Percentiles rank a stretch among this genome's conserved stretches.
Evolutionary conservation across 257 asterid genomes (phyloP).

Genomic region (Jasminum sambac): DNA sequence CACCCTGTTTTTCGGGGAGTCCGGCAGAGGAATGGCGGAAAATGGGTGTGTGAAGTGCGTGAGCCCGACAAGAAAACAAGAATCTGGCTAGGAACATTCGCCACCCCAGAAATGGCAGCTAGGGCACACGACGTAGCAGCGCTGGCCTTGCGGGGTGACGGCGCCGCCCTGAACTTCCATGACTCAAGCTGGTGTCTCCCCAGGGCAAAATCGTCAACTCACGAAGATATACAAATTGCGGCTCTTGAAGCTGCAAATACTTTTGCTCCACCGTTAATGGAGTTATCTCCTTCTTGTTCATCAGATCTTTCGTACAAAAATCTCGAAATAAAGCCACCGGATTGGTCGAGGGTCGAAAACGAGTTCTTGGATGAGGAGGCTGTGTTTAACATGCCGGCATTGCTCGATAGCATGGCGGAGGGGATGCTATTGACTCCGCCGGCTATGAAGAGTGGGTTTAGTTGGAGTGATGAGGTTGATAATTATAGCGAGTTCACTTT

Average conservation of each 20-base stretch:
- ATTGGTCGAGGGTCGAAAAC: neutral
- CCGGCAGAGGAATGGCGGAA: slow-evolving; percentile 29
- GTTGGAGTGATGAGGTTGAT: slow-evolving; percentile 40
- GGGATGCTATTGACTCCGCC: slow-evolving; percentile 78
- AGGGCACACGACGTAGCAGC: slow-evolving; percentile 56
- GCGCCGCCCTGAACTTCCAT: slow-evolving; percentile 34
- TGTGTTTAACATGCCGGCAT: slow-evolving; percentile 63
- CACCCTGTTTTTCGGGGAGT: slow-evolving; percentile 32
- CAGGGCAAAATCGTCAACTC: slow-evolving; percentile 28
- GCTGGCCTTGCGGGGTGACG: slow-evolving; percentile 42
- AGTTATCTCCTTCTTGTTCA: slow-evolving; percentile 3
- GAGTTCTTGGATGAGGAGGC: slow-evolving; percentile 65
- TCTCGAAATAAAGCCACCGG: neutral
- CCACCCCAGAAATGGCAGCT: slow-evolving; percentile 53
- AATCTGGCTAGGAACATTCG: slow-evolving; percentile 50
- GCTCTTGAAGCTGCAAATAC: slow-evolving; percentile 36
- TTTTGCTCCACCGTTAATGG: slow-evolving; percentile 5
- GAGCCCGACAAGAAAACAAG: slow-evolving; percentile 40
- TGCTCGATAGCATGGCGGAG: slow-evolving; percentile 80
- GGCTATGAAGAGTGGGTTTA: slow-evolving; percentile 61
- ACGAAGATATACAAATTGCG: slow-evolving; percentile 37
- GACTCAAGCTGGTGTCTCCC: slow-evolving; percentile 32
- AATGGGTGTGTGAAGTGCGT: slow-evolving; percentile 34
- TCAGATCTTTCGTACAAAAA: neutral
- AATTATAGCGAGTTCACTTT: slow-evolving; percentile 38